phyloP scores from a whole-genome alignment of 2,329 filamentous ascomycete genomes.

The Alternaria arborescens region DNA sequence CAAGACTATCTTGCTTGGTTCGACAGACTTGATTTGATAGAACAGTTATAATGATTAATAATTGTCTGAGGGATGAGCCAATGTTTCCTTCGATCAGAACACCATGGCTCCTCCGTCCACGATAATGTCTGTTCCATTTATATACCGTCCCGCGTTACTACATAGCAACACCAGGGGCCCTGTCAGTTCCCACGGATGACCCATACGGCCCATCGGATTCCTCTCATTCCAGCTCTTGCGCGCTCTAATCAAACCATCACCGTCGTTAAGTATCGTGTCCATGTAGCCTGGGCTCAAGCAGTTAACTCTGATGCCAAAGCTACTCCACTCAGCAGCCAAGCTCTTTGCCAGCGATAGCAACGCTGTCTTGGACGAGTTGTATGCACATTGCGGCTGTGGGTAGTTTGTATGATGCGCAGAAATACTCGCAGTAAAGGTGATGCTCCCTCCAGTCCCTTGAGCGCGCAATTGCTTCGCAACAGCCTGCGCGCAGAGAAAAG shows the following conservation, averaged over 20 bases:
- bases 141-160: conserved; percentile 70
- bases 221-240: conserved; percentile 65
- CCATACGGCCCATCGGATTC: conserved; percentile 73
- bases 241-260: conserved; percentile 64
- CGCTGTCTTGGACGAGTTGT: conserved; percentile 76
- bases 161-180: conserved; percentile 69
- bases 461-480: conserved; percentile 55
- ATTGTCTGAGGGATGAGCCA: no score
- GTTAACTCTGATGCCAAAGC: conserved; percentile 75
- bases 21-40: no score
- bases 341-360: conserved; percentile 69
- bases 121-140: conserved; percentile 73
- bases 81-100: conserved; percentile 25
- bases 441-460: conserved; percentile 64
- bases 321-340: conserved; percentile 77
- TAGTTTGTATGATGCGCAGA: conserved; percentile 75
- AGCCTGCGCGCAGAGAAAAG: conserved; percentile 75
- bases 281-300: conserved; percentile 77
- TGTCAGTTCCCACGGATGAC: conserved; percentile 68
- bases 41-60: no score
- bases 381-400: conserved; percentile 75
- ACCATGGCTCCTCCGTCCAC: conserved; percentile 64
- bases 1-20: no score
- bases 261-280: conserved; percentile 77
- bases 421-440: conserved; percentile 73